Evolutionary conservation across 1,284 basidiomycete species (phyloP).

Genomic region (Coriolopsis trogii): DNA sequence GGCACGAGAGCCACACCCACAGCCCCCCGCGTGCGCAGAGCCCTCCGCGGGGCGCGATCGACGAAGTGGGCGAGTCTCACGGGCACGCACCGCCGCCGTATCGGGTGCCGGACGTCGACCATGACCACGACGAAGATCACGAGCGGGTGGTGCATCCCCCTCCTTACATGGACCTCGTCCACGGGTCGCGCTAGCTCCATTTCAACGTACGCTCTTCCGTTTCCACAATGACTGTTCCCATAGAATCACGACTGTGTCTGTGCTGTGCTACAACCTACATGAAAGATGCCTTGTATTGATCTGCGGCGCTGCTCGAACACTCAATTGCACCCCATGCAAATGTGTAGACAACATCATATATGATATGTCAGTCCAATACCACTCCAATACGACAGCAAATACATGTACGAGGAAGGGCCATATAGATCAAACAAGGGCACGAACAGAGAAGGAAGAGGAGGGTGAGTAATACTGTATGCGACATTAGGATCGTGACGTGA

Average conservation of each 20-base stretch:
- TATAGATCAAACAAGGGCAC: slow-evolving; percentile 36
- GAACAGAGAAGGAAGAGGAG: slow-evolving; percentile 26
- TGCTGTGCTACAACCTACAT: too few species aligned
- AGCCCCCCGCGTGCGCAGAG: slow-evolving; percentile 43
- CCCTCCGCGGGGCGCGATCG: slow-evolving; percentile 19
- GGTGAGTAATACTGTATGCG: slow-evolving; percentile 26
- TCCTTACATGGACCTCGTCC: slow-evolving; percentile 46
- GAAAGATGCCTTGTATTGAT: background rate
- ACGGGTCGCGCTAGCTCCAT: slow-evolving; percentile 9
- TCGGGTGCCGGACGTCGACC: slow-evolving; percentile 49
- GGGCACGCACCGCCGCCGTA: slow-evolving; percentile 53
- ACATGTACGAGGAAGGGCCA: slow-evolving; percentile 38
- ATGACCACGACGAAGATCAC: slow-evolving; percentile 31
- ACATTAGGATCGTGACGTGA: slow-evolving; percentile 27
- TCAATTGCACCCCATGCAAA: background rate
- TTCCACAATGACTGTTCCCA: background rate
- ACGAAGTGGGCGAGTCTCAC: slow-evolving; percentile 29
- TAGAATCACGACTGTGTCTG: too few species aligned
- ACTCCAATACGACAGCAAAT: slow-evolving; percentile 36
- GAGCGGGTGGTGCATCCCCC: slow-evolving; percentile 42
- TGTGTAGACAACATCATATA: slow-evolving; percentile 21
- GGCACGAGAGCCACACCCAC: too few species aligned
- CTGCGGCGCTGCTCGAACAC: background rate
- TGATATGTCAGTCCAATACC: slow-evolving; percentile 27
- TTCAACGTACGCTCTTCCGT: background rate